Evolutionary conservation across 1,284 basidiomycete genomes (phyloP).

Genomic region (Naganishia sp.): DNA sequence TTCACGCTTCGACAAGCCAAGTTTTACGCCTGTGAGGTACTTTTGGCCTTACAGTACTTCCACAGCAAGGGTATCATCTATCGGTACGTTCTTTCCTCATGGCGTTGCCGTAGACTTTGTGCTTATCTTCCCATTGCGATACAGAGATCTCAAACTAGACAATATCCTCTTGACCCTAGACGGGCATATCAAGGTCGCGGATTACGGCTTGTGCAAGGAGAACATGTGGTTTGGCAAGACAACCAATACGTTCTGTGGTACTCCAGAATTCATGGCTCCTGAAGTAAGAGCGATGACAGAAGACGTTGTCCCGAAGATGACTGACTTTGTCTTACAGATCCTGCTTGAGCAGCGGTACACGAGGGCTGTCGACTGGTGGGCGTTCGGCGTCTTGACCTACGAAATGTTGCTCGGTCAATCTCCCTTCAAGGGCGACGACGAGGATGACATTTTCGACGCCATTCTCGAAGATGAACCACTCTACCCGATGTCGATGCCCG

Average conservation of each 20-base stretch:
- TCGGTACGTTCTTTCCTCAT: conserved; percentile 59
- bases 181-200: conserved; percentile 97
- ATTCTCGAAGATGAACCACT: conserved; percentile 97
- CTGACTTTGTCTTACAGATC: conserved; percentile 62
- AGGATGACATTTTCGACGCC: conserved; percentile 99
- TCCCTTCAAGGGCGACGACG: conserved; percentile 98
- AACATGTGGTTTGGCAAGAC: conserved; percentile 97
- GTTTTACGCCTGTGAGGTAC: conserved; percentile 97
- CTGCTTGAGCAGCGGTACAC: conserved; percentile 97
- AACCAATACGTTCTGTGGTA: conserved; percentile 99
- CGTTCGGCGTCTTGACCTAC: conserved; percentile 96
- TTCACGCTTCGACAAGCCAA: conserved; percentile 84
- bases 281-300: conserved; percentile 64
- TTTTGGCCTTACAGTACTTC: conserved; percentile 96
- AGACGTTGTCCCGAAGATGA: conserved; percentile 6
- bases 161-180: conserved; percentile 97
- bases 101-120: background rate
- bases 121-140: background rate
- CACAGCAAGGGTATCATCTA: conserved; percentile 96
- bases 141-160: conserved; percentile 93
- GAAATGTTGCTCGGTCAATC: conserved; percentile 99
- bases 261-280: conserved; percentile 99
- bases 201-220: conserved; percentile 99
- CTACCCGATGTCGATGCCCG: conserved; percentile 99
- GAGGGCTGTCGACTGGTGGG: conserved; percentile 99